These are phyloP conservation scores for Ailanthus altissimus DNA, from an alignment of 345 rosid species.

Conservation along the genomic window DNA sequence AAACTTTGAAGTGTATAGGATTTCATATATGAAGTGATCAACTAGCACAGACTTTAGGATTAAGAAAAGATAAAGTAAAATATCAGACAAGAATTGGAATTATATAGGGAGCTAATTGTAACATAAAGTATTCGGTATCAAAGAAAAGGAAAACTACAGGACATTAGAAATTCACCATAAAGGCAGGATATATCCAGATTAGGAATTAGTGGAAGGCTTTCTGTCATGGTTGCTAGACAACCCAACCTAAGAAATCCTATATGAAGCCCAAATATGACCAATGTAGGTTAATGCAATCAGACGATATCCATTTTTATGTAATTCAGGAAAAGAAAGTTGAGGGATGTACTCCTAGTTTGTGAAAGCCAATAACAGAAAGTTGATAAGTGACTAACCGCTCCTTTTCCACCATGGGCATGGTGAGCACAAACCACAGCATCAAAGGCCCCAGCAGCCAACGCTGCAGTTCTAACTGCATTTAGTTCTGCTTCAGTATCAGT, in stretches of 20 bases:
- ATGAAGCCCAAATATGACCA: neutral
- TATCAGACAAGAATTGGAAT: neutral
- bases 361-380: neutral
- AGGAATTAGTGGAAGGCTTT: neutral
- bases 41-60: neutral
- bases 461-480: slow-evolving; percentile 77
- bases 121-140: neutral
- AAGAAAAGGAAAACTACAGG: neutral
- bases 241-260: neutral
- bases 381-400: slow-evolving; percentile 66
- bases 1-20: neutral
- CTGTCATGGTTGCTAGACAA: neutral
- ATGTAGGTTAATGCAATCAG: neutral
- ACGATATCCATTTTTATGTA: neutral
- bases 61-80: neutral
- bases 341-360: neutral
- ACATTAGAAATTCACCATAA: slow-evolving; percentile 7
- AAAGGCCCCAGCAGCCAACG: slow-evolving; percentile 87
- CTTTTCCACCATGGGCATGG: slow-evolving; percentile 97
- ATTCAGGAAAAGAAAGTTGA: neutral
- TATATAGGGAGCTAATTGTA: neutral
- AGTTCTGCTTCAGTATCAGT: slow-evolving; percentile 90
- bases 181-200: neutral
- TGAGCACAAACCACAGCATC: slow-evolving; percentile 93
- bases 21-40: neutral